A percentile compares a stretch with the other conserved stretches of the same genome.
These are phyloP conservation scores for Aleurites moluccanus DNA, from an alignment of 441 rosid genomes.

Conservation along the genomic window DNA sequence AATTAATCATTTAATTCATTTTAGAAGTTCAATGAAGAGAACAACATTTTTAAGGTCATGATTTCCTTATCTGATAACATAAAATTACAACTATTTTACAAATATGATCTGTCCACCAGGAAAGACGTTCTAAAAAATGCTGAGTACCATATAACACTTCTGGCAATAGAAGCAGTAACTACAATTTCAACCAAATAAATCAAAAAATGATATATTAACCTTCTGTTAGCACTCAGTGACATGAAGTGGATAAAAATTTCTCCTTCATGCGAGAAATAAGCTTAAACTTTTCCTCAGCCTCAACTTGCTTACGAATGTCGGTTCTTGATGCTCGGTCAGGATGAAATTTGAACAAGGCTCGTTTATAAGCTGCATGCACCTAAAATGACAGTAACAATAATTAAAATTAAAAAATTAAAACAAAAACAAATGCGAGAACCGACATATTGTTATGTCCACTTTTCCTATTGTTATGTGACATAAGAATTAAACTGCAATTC, in stretches of 20 bases:
- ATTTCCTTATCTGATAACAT: too few species aligned
- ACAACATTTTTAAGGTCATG: not conserved
- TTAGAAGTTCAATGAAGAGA: not conserved
- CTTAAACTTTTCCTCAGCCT: slow-evolving; percentile 90
- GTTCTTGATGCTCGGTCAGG: slow-evolving; percentile 80
- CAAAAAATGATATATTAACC: not conserved
- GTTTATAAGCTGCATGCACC: slow-evolving; percentile 79
- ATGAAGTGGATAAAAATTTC: slow-evolving; percentile 36
- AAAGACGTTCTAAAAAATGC: not conserved
- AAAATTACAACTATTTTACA: not conserved
- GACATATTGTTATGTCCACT: too few species aligned
- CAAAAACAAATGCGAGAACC: not conserved
- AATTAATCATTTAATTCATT: too few species aligned
- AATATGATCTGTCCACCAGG: not conserved
- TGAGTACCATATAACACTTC: not conserved
- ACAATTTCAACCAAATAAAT: not conserved
- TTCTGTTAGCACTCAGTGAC: not conserved
- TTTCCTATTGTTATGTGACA: not conserved
- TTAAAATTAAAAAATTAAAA: not conserved
- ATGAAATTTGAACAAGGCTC: slow-evolving; percentile 73
- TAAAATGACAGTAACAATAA: slow-evolving; percentile 30
- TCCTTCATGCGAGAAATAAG: slow-evolving; percentile 87
- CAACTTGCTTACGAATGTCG: slow-evolving; percentile 70
- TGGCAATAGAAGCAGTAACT: not conserved
- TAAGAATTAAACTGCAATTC: not conserved